A percentile compares a stretch with the other conserved stretches of the same genome.
These are phyloP conservation scores for Pythium monospermum DNA, from an alignment of 352 stramenopile genomes.

Conservation along the genomic window DNA sequence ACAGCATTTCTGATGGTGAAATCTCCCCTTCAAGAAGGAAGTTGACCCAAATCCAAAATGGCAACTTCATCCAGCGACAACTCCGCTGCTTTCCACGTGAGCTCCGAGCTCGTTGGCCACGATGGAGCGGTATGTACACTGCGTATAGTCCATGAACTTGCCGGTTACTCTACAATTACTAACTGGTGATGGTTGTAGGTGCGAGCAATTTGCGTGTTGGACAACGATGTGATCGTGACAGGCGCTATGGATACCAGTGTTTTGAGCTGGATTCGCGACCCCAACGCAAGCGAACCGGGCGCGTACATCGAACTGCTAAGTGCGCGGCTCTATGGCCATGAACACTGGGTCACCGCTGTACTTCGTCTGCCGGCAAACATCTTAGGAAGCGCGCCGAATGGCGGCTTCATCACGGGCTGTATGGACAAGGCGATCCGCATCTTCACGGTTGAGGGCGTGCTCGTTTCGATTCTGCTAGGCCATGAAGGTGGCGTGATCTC, in stretches of 20 bases:
- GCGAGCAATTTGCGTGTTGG: slow-evolving; percentile 45
- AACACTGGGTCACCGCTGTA: slow-evolving; percentile 79
- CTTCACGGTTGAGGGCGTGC: slow-evolving; percentile 43
- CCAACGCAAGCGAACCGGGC: slow-evolving; percentile 7
- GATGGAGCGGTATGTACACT: slow-evolving; percentile 60
- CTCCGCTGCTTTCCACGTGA: slow-evolving; percentile 19
- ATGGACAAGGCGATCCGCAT: slow-evolving; percentile 82
- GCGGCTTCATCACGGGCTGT: slow-evolving; percentile 64
- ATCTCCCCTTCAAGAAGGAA: too few relatives aligned
- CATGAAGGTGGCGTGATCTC: slow-evolving; percentile 80
- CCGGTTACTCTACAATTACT: slow-evolving; percentile 8
- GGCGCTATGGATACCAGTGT: slow-evolving; percentile 75
- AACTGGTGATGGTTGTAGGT: slow-evolving; percentile 29
- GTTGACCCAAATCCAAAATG: too few relatives aligned
- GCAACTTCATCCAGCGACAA: neutral
- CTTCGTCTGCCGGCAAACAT: slow-evolving; percentile 29
- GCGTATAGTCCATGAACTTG: slow-evolving; percentile 2
- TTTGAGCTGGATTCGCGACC: slow-evolving; percentile 41
- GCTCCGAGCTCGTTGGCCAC: slow-evolving; percentile 62
- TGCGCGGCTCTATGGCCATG: slow-evolving; percentile 64
- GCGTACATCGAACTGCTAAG: slow-evolving; percentile 42
- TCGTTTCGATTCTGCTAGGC: slow-evolving; percentile 37
- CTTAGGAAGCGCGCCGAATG: slow-evolving; percentile 20
- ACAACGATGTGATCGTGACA: slow-evolving; percentile 53
- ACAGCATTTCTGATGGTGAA: too few relatives aligned